Conservation (phyloP, 2,329 filamentous ascomycete genomes). For the Gnomoniopsis smithogilvyi region DNA sequence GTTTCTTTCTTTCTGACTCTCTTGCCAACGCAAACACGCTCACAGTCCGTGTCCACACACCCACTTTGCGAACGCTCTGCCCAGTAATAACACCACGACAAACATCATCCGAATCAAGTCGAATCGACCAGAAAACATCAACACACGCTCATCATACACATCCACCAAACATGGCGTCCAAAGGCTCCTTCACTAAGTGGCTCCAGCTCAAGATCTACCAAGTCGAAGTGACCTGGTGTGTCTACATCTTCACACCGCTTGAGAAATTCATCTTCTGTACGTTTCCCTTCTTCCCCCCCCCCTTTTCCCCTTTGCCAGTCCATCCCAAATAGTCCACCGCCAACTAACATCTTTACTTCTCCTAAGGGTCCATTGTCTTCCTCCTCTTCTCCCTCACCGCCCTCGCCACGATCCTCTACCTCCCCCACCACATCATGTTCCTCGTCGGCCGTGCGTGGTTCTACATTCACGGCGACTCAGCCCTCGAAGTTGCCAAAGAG, state of each 20-base stretch:
- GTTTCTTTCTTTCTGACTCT: too few relatives aligned
- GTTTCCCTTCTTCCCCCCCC: conserved; percentile 30
- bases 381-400: conserved; percentile 82
- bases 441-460: conserved; percentile 87
- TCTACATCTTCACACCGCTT: conserved; percentile 95
- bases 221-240: conserved; percentile 92
- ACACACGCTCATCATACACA: conserved; percentile 15
- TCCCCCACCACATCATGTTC: conserved; percentile 83
- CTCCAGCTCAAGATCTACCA: conserved; percentile 95
- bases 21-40: too few relatives aligned
- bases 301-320: neutral
- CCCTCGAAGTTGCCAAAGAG: conserved; percentile 43
- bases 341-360: too few relatives aligned
- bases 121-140: neutral
- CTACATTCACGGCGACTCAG: conserved; percentile 84
- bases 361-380: conserved; percentile 93
- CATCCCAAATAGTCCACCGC: neutral
- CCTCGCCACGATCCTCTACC: conserved; percentile 86
- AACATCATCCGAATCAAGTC: neutral
- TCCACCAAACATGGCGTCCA: conserved; percentile 36
- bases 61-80: too few relatives aligned
- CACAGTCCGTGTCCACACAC: too few relatives aligned
- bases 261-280: conserved; percentile 98
- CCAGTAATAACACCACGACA: neutral
- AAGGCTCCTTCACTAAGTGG: conserved; percentile 68